Evolutionary conservation across 2,329 filamentous ascomycete genomes (phyloP).

Genomic region (Trichoderma cornu-damae): DNA sequence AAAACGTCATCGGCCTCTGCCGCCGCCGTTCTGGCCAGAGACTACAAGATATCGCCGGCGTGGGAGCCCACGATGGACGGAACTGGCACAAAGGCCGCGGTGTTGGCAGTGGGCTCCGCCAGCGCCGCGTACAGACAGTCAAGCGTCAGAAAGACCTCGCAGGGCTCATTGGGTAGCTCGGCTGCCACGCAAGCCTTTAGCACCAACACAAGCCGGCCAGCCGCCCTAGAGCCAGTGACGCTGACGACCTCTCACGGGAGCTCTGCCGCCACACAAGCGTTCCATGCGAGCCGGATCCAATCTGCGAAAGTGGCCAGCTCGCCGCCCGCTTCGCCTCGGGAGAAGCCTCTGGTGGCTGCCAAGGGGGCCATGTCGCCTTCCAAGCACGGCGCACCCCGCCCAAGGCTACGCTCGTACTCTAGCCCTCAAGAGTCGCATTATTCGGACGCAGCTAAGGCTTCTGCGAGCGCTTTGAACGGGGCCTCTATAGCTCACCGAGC

Average conservation of each 20-base stretch:
- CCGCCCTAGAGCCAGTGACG: slow-evolving; percentile 20
- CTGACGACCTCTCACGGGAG: slow-evolving; percentile 24
- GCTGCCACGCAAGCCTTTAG: slow-evolving; percentile 63
- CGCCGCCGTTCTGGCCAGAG: slow-evolving; percentile 40
- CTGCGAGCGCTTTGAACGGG: slow-evolving; percentile 65
- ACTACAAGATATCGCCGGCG: slow-evolving; percentile 42
- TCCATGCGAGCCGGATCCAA: slow-evolving; percentile 32
- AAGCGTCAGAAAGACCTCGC: slow-evolving; percentile 22
- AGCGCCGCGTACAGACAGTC: slow-evolving; percentile 29
- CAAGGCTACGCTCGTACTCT: slow-evolving; percentile 40
- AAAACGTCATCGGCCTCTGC: slow-evolving; percentile 47
- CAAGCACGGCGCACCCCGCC: slow-evolving; percentile 61
- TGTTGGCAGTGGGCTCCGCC: slow-evolving; percentile 52
- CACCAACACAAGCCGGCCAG: slow-evolving; percentile 26
- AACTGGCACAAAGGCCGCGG: slow-evolving; percentile 68
- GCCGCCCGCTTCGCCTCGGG: slow-evolving; percentile 42
- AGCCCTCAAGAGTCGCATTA: slow-evolving; percentile 15
- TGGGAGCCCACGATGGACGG: slow-evolving; percentile 61
- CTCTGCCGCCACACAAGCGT: slow-evolving; percentile 36
- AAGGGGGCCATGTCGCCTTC: slow-evolving; percentile 65
- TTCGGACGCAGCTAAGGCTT: slow-evolving; percentile 43
- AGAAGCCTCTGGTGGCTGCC: slow-evolving; percentile 68
- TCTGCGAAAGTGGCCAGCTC: slow-evolving; percentile 25
- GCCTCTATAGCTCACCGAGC: slow-evolving; percentile 62
- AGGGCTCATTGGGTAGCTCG: slow-evolving; percentile 54